Percentiles rank a stretch among this genome's conserved stretches.
Conservation (phyloP, 1,284 basidiomycete species). For the Ceratobasidium sp. region DNA sequence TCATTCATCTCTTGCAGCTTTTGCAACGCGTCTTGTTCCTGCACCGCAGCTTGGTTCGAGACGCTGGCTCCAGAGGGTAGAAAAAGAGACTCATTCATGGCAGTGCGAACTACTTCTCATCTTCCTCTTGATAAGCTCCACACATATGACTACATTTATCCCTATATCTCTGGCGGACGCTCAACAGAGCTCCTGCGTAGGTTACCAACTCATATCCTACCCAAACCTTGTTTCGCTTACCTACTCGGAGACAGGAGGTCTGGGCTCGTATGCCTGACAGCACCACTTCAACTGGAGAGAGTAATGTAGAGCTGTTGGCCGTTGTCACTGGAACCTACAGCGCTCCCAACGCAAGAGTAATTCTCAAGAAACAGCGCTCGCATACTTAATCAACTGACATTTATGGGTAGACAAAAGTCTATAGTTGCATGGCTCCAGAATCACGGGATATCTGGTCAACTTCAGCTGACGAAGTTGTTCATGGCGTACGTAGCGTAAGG, state of each 20-base stretch:
- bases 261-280: constrained; percentile 37
- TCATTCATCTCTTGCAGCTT: constrained; percentile 8
- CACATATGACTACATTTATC: background rate
- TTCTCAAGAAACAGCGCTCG: background rate
- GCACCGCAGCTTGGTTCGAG: background rate
- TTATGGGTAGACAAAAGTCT: constrained; percentile 1
- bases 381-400: background rate
- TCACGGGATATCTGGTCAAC: constrained; percentile 35
- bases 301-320: constrained; percentile 36
- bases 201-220: background rate
- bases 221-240: background rate
- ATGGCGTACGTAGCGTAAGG: constrained; percentile 15
- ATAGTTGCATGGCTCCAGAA: constrained; percentile 37
- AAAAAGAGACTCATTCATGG: background rate
- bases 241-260: constrained; percentile 4
- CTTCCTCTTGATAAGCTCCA: background rate
- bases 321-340: background rate
- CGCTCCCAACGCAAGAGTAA: background rate
- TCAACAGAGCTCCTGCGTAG: background rate
- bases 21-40: constrained; percentile 17
- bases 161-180: background rate
- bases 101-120: background rate
- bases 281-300: constrained; percentile 16
- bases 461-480: constrained; percentile 20
- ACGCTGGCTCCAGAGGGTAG: background rate